phyloP scores from a whole-genome alignment of 495 filamentous ascomycete species.

The Xylaria cubensis region DNA sequence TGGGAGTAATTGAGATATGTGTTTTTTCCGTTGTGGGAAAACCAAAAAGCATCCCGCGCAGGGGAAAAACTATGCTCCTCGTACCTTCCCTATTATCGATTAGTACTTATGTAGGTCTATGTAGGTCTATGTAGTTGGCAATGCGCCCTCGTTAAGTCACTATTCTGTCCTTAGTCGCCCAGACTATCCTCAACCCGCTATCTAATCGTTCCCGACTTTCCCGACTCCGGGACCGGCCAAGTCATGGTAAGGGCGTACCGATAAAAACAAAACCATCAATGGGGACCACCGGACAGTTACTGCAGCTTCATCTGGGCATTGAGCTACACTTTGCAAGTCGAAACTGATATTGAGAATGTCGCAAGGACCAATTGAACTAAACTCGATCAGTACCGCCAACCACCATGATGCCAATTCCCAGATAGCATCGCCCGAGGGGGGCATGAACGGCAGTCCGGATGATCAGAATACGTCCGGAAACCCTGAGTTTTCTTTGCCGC shows the following conservation, averaged over 20 bases:
- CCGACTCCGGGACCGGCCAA: conserved; percentile 16
- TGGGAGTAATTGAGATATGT: too few species aligned
- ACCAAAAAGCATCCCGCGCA: too few species aligned
- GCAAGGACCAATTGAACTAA: not conserved
- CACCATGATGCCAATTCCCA: not conserved
- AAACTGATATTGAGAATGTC: conserved; percentile 8
- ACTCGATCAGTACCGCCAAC: not conserved
- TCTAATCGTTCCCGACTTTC: not conserved
- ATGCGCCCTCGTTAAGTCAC: not conserved
- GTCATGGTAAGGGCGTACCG: conserved; percentile 8
- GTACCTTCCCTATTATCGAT: too few species aligned
- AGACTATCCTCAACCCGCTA: not conserved
- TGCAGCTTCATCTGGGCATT: not conserved
- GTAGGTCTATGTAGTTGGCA: not conserved
- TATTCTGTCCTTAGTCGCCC: too few species aligned
- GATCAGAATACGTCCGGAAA: not conserved
- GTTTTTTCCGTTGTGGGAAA: too few species aligned
- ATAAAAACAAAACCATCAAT: not conserved
- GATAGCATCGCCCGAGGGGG: not conserved
- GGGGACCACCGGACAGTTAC: not conserved
- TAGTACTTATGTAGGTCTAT: too few species aligned
- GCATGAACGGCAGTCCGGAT: not conserved
- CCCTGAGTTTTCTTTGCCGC: conserved; percentile 56
- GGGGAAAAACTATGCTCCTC: too few species aligned
- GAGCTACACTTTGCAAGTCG: not conserved